Evolutionary conservation across 2,329 filamentous ascomycete species (phyloP), one percentile per base, ranked within the genome.

Genomic region (Aaosphaeria arxii): DNA sequence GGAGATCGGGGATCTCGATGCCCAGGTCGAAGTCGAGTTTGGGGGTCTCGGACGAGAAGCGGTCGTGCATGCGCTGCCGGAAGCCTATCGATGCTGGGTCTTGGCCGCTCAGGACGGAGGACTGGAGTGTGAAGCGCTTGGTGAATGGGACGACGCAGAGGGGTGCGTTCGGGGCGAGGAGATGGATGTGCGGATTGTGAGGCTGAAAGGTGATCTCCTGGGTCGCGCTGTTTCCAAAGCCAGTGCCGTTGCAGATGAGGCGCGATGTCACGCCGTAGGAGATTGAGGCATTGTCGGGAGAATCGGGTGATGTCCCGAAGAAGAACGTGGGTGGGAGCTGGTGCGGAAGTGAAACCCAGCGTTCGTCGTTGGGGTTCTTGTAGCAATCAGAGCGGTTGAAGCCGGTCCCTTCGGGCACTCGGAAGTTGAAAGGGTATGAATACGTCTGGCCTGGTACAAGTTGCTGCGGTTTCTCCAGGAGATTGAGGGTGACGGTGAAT

Each of bases 301-400:
- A 9, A 7, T 6, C 11, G 5, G 13, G 9, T 5, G 11, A 44
- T 4, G 13, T 11, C 0, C 45, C 56, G 30, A 44, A 43, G 4
- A 51, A 40, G 42, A 64, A 63, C 2, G 48, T 59, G 5, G 62
- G 62, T 2, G 62, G 62, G 3, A 64, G 48, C n/a, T 48, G 11
- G 35, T 64, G 62, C 1, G 56, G 58, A 7, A 40, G 32, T 1
- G 54, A 45, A 0, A 49, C 57, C 49, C 49, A 64, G 3, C 50
- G 49, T 11, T 41, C 24, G 13, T 58, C 54, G 2, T 11, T 33
- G 11, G 56, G 47, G 6, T 53, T 6, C 38, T 59, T 48, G 48
- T 64, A 64, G 28, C 51, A 51, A 1, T 47, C 51, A 17, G 45
- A 13, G 2, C 61, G 46, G 13, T 49, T 50, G 41, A 52, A 50